These are phyloP conservation scores for Angomonas desouzai DNA, from an alignment of 208 protist species.

Conservation along the genomic window DNA sequence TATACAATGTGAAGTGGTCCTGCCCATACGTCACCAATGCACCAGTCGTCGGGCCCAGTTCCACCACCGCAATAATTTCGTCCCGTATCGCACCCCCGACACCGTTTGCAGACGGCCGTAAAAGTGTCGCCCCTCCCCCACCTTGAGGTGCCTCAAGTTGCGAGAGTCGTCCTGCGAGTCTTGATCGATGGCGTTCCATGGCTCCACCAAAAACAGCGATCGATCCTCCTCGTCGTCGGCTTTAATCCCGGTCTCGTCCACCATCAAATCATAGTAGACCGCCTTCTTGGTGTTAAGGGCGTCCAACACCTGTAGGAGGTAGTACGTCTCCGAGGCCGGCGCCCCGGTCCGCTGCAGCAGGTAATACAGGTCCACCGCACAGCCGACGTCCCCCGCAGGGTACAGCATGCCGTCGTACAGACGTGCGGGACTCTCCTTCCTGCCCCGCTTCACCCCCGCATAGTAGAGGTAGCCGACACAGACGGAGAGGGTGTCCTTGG, in stretches of 20 bases:
- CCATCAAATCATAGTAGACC: constrained; percentile 14
- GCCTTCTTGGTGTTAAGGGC: constrained; percentile 19
- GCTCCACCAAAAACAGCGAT: constrained; percentile 2
- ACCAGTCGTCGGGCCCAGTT: not conserved
- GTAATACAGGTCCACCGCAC: constrained; percentile 23
- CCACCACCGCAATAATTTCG: constrained; percentile 1
- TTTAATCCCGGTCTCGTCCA: not conserved
- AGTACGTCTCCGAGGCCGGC: constrained; percentile 12
- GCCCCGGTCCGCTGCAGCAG: constrained; percentile 1
- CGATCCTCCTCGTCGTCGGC: constrained; percentile 10
- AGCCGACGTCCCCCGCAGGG: constrained; percentile 51
- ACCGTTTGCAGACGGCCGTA: not conserved
- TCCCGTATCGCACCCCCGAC: not conserved
- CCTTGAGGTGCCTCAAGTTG: not conserved
- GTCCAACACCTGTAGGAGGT: constrained; percentile 10
- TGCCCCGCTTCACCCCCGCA: not conserved
- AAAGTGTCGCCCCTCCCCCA: constrained; percentile 6
- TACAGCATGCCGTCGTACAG: constrained; percentile 55
- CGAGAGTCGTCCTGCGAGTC: not conserved
- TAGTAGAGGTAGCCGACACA: not conserved
- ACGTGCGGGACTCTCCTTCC: not conserved
- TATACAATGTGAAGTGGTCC: too few species aligned
- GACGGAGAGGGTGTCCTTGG: not conserved
- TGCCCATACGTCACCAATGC: too few species aligned
- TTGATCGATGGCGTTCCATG: not conserved